Conservation (phyloP, 169 alveolate genomes). For the Plasmodium vinckei region DNA sequence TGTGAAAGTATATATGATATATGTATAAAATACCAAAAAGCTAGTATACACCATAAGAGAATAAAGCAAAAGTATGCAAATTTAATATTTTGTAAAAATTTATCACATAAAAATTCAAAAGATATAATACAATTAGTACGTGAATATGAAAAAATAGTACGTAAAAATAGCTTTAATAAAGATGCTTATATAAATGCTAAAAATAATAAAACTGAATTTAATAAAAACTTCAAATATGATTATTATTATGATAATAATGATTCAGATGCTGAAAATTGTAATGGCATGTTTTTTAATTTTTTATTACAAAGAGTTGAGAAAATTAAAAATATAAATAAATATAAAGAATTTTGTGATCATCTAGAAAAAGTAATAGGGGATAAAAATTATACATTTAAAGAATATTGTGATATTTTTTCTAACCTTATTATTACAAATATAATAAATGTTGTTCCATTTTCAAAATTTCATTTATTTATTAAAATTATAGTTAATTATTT, state of each 20-base stretch:
- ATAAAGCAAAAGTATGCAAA: not conserved
- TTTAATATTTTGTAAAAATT: not conserved
- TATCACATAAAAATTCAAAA: slow-evolving; percentile 11
- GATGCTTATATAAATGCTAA: not conserved
- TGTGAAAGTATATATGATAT: slow-evolving; percentile 33
- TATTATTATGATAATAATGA: not conserved
- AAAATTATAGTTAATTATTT: slow-evolving; percentile 10
- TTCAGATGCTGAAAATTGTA: not conserved
- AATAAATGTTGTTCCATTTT: slow-evolving; percentile 30
- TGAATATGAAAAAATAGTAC: not conserved
- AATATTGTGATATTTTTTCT: slow-evolving; percentile 54
- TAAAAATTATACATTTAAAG: slow-evolving; percentile 29
- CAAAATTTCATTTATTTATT: slow-evolving; percentile 15
- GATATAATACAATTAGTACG: not conserved
- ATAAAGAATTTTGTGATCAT: slow-evolving; percentile 42
- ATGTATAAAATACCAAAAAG: slow-evolving; percentile 25
- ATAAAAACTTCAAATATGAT: not conserved
- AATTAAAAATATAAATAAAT: slow-evolving; percentile 21
- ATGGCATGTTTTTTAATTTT: slow-evolving; percentile 3
- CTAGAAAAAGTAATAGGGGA: slow-evolving; percentile 44
- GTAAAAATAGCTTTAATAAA: not conserved
- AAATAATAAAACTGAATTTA: not conserved
- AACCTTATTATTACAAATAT: slow-evolving; percentile 15
- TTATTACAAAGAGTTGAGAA: not conserved
- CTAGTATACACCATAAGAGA: slow-evolving; percentile 6